Evolutionary conservation across 345 rosid species (phyloP), one percentile per base, ranked within the genome.

Genomic region (Reutealis trisperma): DNA sequence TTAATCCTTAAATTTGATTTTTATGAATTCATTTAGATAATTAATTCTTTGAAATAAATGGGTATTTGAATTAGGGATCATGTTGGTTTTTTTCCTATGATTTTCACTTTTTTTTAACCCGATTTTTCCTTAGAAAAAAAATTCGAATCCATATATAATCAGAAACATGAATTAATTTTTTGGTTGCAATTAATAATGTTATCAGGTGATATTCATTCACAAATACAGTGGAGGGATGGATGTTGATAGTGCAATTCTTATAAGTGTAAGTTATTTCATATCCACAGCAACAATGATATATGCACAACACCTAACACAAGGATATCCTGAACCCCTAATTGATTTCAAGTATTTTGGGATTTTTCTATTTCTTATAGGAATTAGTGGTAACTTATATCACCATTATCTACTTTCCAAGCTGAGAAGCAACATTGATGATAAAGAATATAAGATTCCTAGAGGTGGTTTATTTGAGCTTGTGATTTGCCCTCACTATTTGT

Each of bases 401-500:
- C 98, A 94, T 75, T 70, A 41, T 59, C 80, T 93, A 21, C 90
- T 94, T 6, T 89, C 97, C 77, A 83, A 80, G 54, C 80, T 91
- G 15, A 87, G 95, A 79, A 65, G 65, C 57, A 70, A 71, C 41
- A 37, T 0, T 15, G 84, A 76, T 12, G 85, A 77, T 34, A 87
- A 85, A 67, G 91, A 85, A 30, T 93, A 90, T 81, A 91, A 83
- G 82, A 82, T 94, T 67, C 94, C 97, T 0, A 64, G 58, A 73
- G 93, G 92, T 30, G 97, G 97, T 37, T 68, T 93, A 0, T 94
- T 93, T 72, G 83, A 75, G 12, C 52, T 81, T 13, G 83, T 90
- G 44, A 82, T 88, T 37, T 94, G 97, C 82, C 97, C 97, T 59
- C 97, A 91, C 65, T 94, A 94, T 37, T 75, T 91, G 0, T 93